Evolutionary conservation across 805 yeast species (phyloP), one percentile per base, ranked within the genome.

Genomic region (Huiozyma sinensis): DNA sequence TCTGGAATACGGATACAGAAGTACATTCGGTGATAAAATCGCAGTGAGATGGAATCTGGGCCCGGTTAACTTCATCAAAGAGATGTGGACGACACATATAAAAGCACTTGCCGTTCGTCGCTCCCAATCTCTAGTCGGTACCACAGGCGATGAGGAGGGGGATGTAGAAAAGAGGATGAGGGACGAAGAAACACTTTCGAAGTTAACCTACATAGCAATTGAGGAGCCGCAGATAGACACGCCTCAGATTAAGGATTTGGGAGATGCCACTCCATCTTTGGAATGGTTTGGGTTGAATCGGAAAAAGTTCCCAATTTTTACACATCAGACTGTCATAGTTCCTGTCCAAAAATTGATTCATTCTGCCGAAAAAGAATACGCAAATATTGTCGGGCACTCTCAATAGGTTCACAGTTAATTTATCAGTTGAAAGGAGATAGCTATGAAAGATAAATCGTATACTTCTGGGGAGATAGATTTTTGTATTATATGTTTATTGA

Each of bases 261-360:
- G 98, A 28, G 89, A 83, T 64, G 97, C 97, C 1, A 92, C 98
- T 0, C 98, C 98, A 1, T 98, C 98, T 2, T 66, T 92, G 46
- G 98, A 92, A 60, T 92, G 98, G 98, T 84, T 92, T 67, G 98
- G 98, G 2, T 70, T 92, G 30, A 92, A 92, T 60, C 72, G 97
- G 51, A 76, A 82, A 54, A 77, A 80, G 51, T 79, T 92, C 51
- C 98, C 98, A 0, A 79, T 83, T 36, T 72, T 84, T 46, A 82
- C 95, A 0, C 97, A 92, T 58, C 90, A 87, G 60, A 68, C 76
- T 48, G 77, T 80, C 0, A 83, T 89, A 41, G 74, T 83, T 10
- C 76, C 81, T 1, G 66, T 92, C 42, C 95, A 87, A 54, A 75
- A 77, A 46, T 52, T 87, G 44, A 85, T 85, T 9, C 77, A 75